Evolutionary conservation across 208 protist species (phyloP), one percentile per base, ranked within the genome.

Genomic region (Trypanosoma melophagium): DNA sequence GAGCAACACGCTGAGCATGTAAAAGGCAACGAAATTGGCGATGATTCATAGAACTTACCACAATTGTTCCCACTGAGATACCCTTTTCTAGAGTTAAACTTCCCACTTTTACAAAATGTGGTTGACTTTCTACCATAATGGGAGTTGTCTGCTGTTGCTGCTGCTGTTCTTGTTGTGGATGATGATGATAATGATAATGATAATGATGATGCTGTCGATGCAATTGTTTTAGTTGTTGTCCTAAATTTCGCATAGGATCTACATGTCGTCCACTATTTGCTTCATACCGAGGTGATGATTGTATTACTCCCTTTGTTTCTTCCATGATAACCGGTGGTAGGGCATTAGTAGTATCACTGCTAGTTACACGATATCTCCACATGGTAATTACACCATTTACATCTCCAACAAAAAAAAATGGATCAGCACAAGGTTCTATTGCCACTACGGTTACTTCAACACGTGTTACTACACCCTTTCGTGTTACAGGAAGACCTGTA

Each of bases 341-440:
- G 61, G 70, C 28, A 73, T 40, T 16, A 71, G 76, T 21, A 65
- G 52, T 44, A 58, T 71, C 56, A 41, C 44, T 12, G 53, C 67
- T 21, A 79, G 71, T 74, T 10, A 69, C 73, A 17, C 62, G 77
- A 62, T 81, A 80, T 31, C 73, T 79, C 80, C 84, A 90, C 57
- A 87, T 61, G 49, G 60, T 71, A 51, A 92, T 74, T 14, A 31
- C 53, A 3, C 82, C 86, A 44, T 69, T 59, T 8, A 55, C 71
- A 51, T 89, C 76, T 22, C 86, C 86, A 2, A 80, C 71, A 41
- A 92, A 84, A 44, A 89, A 79, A 67, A 92, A 85, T 0, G 82
- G 86, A 54, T 74, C 78, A 9, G 77, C 57, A 55, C 66, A 55
- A 0, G 61, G 50, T 31, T 84, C 63, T 14, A 89, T 76, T n/a